Evolutionary conservation across 1,284 basidiomycete genomes (phyloP).

Genomic region (Trichosporon faecale): DNA sequence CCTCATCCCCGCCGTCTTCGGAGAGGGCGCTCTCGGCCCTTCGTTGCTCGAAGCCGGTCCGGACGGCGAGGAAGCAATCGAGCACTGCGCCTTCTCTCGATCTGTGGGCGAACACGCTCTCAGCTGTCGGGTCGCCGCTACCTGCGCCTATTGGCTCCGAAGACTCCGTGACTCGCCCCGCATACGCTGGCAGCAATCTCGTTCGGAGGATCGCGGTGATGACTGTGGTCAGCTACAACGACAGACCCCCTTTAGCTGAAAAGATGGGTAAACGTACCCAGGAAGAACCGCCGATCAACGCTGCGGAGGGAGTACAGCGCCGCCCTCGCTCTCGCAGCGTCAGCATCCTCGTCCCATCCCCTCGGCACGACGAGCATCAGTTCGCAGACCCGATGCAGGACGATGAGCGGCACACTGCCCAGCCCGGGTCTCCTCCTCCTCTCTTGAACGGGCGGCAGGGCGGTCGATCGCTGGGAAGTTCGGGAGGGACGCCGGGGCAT

Average conservation of each 20-base stretch:
- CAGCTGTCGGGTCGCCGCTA: not conserved
- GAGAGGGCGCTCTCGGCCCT: constrained; percentile 36
- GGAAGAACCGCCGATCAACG: constrained; percentile 41
- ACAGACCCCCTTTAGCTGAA: no score
- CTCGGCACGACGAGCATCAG: constrained; percentile 38
- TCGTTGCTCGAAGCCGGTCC: constrained; percentile 40
- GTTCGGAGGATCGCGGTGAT: constrained; percentile 37
- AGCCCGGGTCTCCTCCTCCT: no score
- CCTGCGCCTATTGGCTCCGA: constrained; percentile 36
- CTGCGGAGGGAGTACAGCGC: constrained; percentile 36
- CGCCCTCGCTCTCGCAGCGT: constrained; percentile 34
- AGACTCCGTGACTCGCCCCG: constrained; percentile 27
- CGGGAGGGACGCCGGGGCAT: not conserved
- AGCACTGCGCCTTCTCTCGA: constrained; percentile 42
- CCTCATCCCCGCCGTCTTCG: constrained; percentile 36
- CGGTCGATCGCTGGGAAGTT: not conserved
- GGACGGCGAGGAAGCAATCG: constrained; percentile 46
- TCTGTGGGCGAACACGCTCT: constrained; percentile 35
- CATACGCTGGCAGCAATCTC: constrained; percentile 28
- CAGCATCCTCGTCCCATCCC: constrained; percentile 36
- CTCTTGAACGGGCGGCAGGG: not conserved
- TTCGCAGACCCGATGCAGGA: constrained; percentile 37
- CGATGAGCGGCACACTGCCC: constrained; percentile 26
- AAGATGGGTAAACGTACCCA: constrained; percentile 29
- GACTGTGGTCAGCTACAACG: constrained; percentile 25